Base-by-base conservation (phyloP, 129 eudicot genomes). In the Arctium lappa region DNA sequence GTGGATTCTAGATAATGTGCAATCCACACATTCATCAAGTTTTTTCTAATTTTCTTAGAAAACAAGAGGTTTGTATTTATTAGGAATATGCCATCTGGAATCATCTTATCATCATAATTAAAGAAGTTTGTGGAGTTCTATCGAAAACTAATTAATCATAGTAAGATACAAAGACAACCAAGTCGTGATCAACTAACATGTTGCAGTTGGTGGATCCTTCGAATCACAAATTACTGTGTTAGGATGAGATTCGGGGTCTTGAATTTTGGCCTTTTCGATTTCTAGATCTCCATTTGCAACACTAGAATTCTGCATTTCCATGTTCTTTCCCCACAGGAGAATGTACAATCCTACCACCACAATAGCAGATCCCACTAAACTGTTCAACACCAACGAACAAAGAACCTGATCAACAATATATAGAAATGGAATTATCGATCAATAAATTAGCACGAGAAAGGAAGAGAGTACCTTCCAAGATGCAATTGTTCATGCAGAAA, bases 311-410 rank as follows among this genome's bases (percentile, higher is more conserved):
- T 84, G 83, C 81, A 88, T 36, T 74, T 91, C 92, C 74, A 78
- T 87, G 85, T 87, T 89, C 85, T 88, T 91, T 16, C 94, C 92
- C 94, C 94, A 91, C 22, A 91, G 87, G 30, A 88, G 88, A 75
- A 81, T 74, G 84, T 91, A 91, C 78, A 87, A 69, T 84, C 92
- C 94, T 50, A 30, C 82, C 32, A 88, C 85, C 48, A 87, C 94
- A 8, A 84, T 73, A 7, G 74, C 73, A 0, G 94, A 88, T 78
- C 91, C 95, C 53, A 89, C 33, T 13, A 89, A 70, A 78, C 91
- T 91, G 89, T 34, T 78, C 50, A 72, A 56, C 29, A 40, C 40
- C 50, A 53, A 65, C 5, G 18, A 79, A 46, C 33, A 1, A 83
- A 60, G 15, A 50, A 69, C n/a, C 3, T 2, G 31, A 27, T 38